Evolutionary conservation across 164 flowering plant genomes (phyloP), one percentile per base, ranked within the genome.

Genomic region (Nymphaea thermarum): DNA sequence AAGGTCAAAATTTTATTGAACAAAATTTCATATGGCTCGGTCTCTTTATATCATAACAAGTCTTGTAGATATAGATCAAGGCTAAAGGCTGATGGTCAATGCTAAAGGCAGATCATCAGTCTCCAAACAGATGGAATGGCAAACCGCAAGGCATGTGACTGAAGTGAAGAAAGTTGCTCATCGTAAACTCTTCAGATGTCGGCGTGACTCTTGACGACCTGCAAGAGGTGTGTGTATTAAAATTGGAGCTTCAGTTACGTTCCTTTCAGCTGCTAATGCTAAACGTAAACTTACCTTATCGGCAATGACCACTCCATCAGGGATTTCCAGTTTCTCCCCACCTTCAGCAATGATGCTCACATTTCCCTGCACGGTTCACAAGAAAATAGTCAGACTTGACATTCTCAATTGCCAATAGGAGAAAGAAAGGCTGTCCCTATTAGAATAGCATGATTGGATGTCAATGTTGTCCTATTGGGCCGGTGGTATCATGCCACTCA

Each of bases 271-370:
- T 51, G 57, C 57, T 8, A 10, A 51, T 10, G 57, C 57, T 51
- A 3, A 2, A 15, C 14, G 57, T 25, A 10, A 4, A 8, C 57
- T 10, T 74, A 85, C 88, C 89, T 83, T 82, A 77, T 83, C 75
- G 43, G 73, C 80, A 61, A 84, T 66, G 59, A 82, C 84, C 60
- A 66, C 75, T 71, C 83, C 84, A 74, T 78, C 87, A 43, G 85
- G 85, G 66, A 84, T 84, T 79, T 84, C 82, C 67, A 84, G 66
- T 72, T 81, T 82, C 68, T 10, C 68, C 15, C 84, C 84, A 44
- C 83, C 43, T 66, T 78, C 75, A 42, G 82, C 82, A 71, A 70
- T 53, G 70, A 84, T 67, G 6, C 25, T 78, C 68, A 84, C 84
- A 12, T 78, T 79, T 4, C 87, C 84, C 87, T 84, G 47, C 62